Conservation (phyloP, 495 filamentous ascomycete species). For the Rostrohypoxylon terebratum region DNA sequence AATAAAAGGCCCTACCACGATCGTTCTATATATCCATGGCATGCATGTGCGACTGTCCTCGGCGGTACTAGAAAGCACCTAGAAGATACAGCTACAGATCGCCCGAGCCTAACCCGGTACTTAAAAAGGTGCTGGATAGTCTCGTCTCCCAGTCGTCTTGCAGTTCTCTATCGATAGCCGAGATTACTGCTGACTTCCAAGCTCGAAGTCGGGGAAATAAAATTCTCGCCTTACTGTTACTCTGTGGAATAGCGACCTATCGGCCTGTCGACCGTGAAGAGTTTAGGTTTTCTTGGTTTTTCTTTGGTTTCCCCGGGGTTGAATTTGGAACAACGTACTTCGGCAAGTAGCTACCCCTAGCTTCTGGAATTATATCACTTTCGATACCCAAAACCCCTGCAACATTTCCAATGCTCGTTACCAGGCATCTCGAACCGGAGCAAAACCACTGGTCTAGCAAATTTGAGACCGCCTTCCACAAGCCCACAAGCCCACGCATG, state of each 20-base stretch:
- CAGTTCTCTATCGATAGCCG: slow-evolving; percentile 18
- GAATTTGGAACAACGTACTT: slow-evolving; percentile 25
- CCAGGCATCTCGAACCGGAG: slow-evolving; percentile 67
- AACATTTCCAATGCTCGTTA: slow-evolving; percentile 69
- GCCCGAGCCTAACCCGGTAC: slow-evolving; percentile 20
- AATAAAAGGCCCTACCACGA: slow-evolving; percentile 11
- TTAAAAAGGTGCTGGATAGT: slow-evolving; percentile 4
- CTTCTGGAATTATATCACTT: slow-evolving; percentile 28
- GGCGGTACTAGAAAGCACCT: slow-evolving; percentile 21
- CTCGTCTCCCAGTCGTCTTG: slow-evolving; percentile 11
- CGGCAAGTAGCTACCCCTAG: slow-evolving; percentile 30
- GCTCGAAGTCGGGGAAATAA: slow-evolving; percentile 8
- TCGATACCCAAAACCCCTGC: slow-evolving; percentile 38
- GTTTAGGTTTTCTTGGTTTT: background rate
- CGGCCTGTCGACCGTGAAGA: slow-evolving; percentile 15
- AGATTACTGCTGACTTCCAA: slow-evolving; percentile 12
- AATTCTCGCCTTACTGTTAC: slow-evolving; percentile 17
- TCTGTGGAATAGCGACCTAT: slow-evolving; percentile 7
- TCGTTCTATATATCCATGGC: slow-evolving; percentile 22
- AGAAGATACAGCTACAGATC: slow-evolving; percentile 32
- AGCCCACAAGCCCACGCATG: slow-evolving; percentile 67
- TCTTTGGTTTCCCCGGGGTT: slow-evolving; percentile 12
- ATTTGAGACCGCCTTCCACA: slow-evolving; percentile 65
- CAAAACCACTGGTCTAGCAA: slow-evolving; percentile 70
- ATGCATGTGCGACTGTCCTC: slow-evolving; percentile 20